Base-by-base conservation (phyloP, 148 eudicot species). In the Nyssa sinensis region DNA sequence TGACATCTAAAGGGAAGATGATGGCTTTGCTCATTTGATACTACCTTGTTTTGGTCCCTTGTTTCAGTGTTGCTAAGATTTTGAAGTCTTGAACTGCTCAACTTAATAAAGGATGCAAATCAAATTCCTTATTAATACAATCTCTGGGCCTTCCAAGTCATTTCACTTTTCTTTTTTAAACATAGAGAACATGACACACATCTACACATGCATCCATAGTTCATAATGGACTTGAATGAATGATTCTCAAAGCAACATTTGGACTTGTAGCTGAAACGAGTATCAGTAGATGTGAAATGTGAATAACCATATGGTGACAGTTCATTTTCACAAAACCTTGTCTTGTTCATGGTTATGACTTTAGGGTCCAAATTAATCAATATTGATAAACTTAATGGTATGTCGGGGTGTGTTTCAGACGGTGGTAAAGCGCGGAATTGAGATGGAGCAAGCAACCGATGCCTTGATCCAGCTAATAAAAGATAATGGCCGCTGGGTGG, bases 401-500 rank as follows among this genome's bases (percentile, higher is more conserved):
- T 8, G 31, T 64, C 64, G 32, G 17, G 62, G 53, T 30, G 32
- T 37, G 13, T 68, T 68, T 55, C 91, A 94, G 98, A 92, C 93
- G 49, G 97, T 94, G 78, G 95, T 94, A 60, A 82, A 87, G 74
- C 88, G 98, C 62, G 98, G 81, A 16, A 92, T 94, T 19, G 96
- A 81, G 9, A 94, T 94, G 98, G 98, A 92, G 57, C 80, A 82
- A 10, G 98, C 98, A 14, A 94, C 98, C 7, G 96, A 94, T 81
- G 97, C 98, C 31, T 77, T 94, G 81, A 94, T 94, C 72, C 87
- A 92, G 80, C 85, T 92, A 57, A 94, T 94, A 30, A 92, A 94
- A 76, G 98, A 94, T 61, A 86, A 92, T 32, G 93, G 96, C n/a
- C 93, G 98, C 37, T 94, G 98, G 98, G 96, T 89, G 5, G 98